phyloP scores from a whole-genome alignment of 2,329 filamentous ascomycete species.

The Macrophomina tecta region DNA sequence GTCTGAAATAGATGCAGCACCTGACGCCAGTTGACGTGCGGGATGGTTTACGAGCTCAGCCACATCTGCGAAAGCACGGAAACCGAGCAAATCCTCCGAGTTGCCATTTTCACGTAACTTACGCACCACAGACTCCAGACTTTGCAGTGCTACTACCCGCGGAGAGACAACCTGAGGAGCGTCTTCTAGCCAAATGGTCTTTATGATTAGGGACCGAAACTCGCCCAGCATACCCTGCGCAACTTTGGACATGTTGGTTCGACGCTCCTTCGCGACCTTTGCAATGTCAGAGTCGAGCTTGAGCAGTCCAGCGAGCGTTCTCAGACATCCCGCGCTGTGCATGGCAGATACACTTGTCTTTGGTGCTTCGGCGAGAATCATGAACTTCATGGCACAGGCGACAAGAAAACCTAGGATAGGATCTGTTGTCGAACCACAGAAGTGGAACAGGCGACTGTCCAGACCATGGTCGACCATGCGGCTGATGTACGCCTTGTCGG shows the following conservation, averaged over 20 bases:
- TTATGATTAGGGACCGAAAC: slow-evolving; percentile 61
- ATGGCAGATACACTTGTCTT: slow-evolving; percentile 66
- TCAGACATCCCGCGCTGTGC: slow-evolving; percentile 59
- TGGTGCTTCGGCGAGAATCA: slow-evolving; percentile 67
- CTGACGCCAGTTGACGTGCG: slow-evolving; percentile 1
- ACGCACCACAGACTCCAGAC: slow-evolving; percentile 64
- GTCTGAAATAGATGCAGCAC: slow-evolving; percentile 32
- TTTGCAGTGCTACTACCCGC: slow-evolving; percentile 67
- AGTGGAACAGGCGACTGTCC: slow-evolving; percentile 70
- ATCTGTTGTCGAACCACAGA: slow-evolving; percentile 56
- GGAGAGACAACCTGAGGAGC: slow-evolving; percentile 63
- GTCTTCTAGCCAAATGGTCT: slow-evolving; percentile 65
- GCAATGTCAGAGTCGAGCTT: slow-evolving; percentile 61
- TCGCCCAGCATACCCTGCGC: slow-evolving; percentile 62
- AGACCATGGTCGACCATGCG: slow-evolving; percentile 78
- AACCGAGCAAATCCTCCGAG: slow-evolving; percentile 55
- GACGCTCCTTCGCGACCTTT: slow-evolving; percentile 67
- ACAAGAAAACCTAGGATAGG: slow-evolving; percentile 65
- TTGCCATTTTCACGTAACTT: slow-evolving; percentile 58
- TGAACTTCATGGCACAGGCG: slow-evolving; percentile 65
- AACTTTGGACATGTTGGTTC: slow-evolving; percentile 71
- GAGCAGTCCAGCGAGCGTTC: slow-evolving; percentile 64
- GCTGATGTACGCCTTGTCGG: slow-evolving; percentile 66
- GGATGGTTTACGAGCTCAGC: slow-evolving; percentile 49
- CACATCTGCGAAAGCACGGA: slow-evolving; percentile 43